Conservation (phyloP, 2,329 filamentous ascomycete genomes). For the Fusarium oxysporum region DNA sequence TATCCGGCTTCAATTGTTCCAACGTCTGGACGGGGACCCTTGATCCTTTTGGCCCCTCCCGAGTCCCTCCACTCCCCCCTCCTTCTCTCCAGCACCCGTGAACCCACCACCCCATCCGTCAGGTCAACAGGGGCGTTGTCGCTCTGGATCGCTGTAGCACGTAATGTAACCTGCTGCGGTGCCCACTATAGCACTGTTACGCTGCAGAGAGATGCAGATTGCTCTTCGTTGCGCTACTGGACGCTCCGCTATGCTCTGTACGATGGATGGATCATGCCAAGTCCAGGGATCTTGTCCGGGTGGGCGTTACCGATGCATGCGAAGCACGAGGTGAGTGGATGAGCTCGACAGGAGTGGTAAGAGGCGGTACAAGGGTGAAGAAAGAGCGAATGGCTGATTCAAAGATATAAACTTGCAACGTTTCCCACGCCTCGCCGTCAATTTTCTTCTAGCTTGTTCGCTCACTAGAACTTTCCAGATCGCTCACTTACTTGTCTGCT, state of each 20-base stretch:
- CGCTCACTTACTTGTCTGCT: not conserved
- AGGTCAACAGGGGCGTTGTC: conserved; percentile 24
- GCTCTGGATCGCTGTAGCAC: not conserved
- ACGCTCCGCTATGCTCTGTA: not conserved
- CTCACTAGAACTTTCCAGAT: not conserved
- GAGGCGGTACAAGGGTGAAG: conserved; percentile 21
- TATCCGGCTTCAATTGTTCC: conserved; percentile 1
- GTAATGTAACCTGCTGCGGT: not conserved
- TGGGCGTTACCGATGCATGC: conserved; percentile 31
- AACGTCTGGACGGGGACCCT: conserved; percentile 4
- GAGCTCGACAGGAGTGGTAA: conserved; percentile 23
- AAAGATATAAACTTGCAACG: conserved; percentile 35
- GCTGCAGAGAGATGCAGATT: not conserved
- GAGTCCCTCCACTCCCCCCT: not conserved
- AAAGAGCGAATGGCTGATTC: conserved; percentile 25
- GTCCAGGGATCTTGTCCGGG: conserved; percentile 25
- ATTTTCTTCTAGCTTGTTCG: not conserved
- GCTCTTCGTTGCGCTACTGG: not conserved
- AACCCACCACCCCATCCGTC: conserved; percentile 29
- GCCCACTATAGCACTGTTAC: not conserved
- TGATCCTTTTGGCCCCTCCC: not conserved
- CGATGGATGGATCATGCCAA: conserved; percentile 26
- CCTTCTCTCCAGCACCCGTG: not conserved
- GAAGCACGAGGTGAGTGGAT: conserved; percentile 32
- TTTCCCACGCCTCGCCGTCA: conserved; percentile 17